A percentile compares a stretch with the other conserved stretches of the same genome.
phyloP scores from a whole-genome alignment of 2,329 filamentous ascomycete species.

The Microcyclospora tardicrescens region DNA sequence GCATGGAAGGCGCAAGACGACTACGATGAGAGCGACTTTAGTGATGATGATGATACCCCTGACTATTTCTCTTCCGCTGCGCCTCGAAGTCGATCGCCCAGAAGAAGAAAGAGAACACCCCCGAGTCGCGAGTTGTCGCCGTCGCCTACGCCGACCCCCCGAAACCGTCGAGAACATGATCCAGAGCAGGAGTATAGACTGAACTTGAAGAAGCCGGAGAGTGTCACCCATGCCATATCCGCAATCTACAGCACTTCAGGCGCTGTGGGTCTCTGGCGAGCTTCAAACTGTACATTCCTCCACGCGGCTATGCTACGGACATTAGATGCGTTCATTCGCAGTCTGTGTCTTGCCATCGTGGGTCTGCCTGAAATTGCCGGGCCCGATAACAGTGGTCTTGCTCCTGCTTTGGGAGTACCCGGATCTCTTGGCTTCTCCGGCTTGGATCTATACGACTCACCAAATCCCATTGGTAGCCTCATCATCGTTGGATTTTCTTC shows the following conservation, averaged over 20 bases:
- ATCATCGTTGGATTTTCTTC: constrained; percentile 56
- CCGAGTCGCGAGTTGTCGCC: constrained; percentile 14
- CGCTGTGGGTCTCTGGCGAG: constrained; percentile 86
- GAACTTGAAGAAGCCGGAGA: constrained; percentile 59
- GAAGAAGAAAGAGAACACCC: constrained; percentile 23
- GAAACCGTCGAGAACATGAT: constrained; percentile 13
- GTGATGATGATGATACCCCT: constrained; percentile 43
- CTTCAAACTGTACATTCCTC: constrained; percentile 81
- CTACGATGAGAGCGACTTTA: constrained; percentile 6
- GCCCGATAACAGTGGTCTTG: constrained; percentile 59
- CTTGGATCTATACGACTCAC: constrained; percentile 66
- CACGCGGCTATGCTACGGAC: constrained; percentile 79
- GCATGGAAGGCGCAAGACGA: constrained; percentile 2
- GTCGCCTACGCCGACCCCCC: constrained; percentile 17
- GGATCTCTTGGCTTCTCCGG: constrained; percentile 34
- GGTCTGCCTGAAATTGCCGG: constrained; percentile 74
- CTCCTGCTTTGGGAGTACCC: constrained; percentile 37
- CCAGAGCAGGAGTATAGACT: constrained; percentile 42
- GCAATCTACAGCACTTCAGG: constrained; percentile 85
- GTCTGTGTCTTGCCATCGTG: constrained; percentile 77
- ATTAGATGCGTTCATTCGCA: constrained; percentile 82
- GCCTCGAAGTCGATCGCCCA: constrained; percentile 37
- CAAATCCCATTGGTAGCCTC: constrained; percentile 70
- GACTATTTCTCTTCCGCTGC: constrained; percentile 71
- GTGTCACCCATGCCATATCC: constrained; percentile 72